These are phyloP conservation scores for Aspergillus funiculosus DNA, from an alignment of 495 filamentous ascomycete species.

Conservation along the genomic window DNA sequence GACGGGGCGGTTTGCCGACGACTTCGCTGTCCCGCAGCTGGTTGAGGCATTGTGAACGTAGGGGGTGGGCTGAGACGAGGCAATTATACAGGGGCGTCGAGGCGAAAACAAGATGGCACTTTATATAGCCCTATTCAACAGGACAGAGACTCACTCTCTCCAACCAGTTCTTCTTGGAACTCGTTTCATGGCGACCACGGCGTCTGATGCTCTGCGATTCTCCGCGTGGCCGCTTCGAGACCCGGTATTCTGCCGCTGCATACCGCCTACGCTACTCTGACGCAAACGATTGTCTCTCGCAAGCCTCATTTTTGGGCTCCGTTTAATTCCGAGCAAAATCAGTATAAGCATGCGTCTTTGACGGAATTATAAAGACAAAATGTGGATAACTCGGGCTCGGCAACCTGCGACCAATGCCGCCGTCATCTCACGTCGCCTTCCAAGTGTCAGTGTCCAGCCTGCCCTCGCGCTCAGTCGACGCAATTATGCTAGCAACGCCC, in stretches of 20 bases:
- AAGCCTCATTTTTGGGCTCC: slow-evolving; percentile 11
- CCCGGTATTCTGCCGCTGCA: slow-evolving; percentile 32
- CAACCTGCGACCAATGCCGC: slow-evolving; percentile 21
- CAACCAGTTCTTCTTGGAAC: slow-evolving; percentile 2
- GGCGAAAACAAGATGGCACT: neutral
- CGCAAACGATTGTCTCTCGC: slow-evolving; percentile 30
- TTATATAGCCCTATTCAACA: neutral
- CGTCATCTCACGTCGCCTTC: slow-evolving; percentile 19
- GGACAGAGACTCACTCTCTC: neutral
- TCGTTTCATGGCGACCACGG: neutral
- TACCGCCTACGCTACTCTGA: slow-evolving; percentile 31
- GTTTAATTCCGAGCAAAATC: neutral
- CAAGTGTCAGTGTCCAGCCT: slow-evolving; percentile 17
- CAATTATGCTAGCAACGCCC: slow-evolving; percentile 28
- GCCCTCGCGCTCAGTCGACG: slow-evolving; percentile 26
- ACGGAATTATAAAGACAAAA: slow-evolving; percentile 15
- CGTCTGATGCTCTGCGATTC: neutral
- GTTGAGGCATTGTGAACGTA: slow-evolving; percentile 23
- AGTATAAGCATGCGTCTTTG: slow-evolving; percentile 8
- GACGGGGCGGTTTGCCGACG: slow-evolving; percentile 43
- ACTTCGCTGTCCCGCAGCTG: slow-evolving; percentile 29
- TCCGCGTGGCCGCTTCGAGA: slow-evolving; percentile 17
- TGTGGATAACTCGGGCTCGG: slow-evolving; percentile 30
- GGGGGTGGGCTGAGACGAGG: neutral
- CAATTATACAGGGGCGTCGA: neutral